Evolutionary conservation across 108 stramenopile species (phyloP).

Genomic region (Phaeodactylum tricornutum): DNA sequence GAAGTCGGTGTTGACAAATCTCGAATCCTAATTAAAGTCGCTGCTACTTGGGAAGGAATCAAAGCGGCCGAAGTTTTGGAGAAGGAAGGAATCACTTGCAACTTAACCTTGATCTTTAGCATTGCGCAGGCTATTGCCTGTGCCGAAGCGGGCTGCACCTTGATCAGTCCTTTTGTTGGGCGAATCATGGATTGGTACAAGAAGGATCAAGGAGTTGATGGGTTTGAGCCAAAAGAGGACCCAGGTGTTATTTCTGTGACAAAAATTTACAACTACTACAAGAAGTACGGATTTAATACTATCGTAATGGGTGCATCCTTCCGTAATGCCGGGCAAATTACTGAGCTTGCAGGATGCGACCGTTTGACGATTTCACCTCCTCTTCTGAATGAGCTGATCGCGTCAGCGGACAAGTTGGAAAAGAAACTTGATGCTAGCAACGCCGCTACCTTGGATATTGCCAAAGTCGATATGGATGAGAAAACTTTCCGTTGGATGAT

Average conservation of each 20-base stretch:
- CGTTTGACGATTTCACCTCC: constrained; percentile 78
- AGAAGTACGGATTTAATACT: constrained; percentile 91
- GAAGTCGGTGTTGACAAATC: constrained; percentile 87
- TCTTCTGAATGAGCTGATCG: constrained; percentile 61
- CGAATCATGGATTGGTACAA: constrained; percentile 99
- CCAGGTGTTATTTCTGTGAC: constrained; percentile 93
- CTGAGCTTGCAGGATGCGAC: constrained; percentile 82
- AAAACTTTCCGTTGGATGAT: constrained; percentile 90
- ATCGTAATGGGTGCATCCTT: constrained; percentile 99
- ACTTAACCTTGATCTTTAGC: constrained; percentile 94
- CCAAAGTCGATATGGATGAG: constrained; percentile 78
- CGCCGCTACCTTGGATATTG: constrained; percentile 52
- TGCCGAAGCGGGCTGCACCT: constrained; percentile 92
- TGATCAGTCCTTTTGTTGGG: constrained; percentile 99
- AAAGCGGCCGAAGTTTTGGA: constrained; percentile 91
- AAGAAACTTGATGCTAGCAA: constrained; percentile 56
- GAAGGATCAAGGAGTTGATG: constrained; percentile 60
- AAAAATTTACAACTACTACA: constrained; percentile 98
- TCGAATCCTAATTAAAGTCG: constrained; percentile 97
- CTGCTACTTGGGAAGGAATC: constrained; percentile 96
- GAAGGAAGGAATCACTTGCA: constrained; percentile 96
- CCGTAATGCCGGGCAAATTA: constrained; percentile 82
- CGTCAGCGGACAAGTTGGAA: constrained; percentile 24
- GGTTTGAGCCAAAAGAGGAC: constrained; percentile 79
- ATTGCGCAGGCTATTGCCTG: constrained; percentile 95